phyloP scores from a whole-genome alignment of 257 asterid genomes.

The Gardenia jasminoides region DNA sequence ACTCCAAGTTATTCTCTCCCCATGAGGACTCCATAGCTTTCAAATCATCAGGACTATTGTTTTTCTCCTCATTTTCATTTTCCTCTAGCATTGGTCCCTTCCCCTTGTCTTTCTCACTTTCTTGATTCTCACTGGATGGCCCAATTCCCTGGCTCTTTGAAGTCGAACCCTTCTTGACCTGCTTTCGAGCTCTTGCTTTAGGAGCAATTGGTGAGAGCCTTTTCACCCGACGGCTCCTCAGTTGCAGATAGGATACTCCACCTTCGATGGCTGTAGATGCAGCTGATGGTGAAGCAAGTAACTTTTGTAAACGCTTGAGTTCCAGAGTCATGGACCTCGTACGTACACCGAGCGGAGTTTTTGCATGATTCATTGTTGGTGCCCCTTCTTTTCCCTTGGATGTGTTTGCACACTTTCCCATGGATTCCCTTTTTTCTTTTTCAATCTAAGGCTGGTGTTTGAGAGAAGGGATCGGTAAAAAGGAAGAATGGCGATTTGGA shows the following conservation, averaged over 20 bases:
- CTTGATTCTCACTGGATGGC: too few relatives aligned
- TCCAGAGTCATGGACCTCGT: constrained; percentile 35
- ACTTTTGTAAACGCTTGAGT: constrained; percentile 17
- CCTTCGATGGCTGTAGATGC: not conserved
- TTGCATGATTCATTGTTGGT: not conserved
- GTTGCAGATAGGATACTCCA: not conserved
- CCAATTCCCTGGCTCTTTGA: not conserved
- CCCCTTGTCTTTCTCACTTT: too few relatives aligned
- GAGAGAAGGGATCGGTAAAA: too few relatives aligned
- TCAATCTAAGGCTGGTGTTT: not conserved
- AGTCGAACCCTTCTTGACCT: not conserved
- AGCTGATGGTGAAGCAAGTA: not conserved
- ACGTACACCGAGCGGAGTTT: constrained; percentile 23
- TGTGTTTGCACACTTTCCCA: not conserved
- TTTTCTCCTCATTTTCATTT: too few relatives aligned
- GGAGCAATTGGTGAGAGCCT: not conserved
- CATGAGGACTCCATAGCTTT: too few relatives aligned
- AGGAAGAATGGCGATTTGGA: not conserved
- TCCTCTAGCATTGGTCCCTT: too few relatives aligned
- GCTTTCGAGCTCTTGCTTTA: not conserved
- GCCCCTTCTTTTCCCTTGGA: not conserved
- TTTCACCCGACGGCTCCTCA: not conserved
- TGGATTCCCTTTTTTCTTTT: not conserved
- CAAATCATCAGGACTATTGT: too few relatives aligned
- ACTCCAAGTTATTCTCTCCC: too few relatives aligned